These are phyloP conservation scores for Acanthamoeba healyi DNA, from an alignment of 208 protist genomes.

Conservation along the genomic window DNA sequence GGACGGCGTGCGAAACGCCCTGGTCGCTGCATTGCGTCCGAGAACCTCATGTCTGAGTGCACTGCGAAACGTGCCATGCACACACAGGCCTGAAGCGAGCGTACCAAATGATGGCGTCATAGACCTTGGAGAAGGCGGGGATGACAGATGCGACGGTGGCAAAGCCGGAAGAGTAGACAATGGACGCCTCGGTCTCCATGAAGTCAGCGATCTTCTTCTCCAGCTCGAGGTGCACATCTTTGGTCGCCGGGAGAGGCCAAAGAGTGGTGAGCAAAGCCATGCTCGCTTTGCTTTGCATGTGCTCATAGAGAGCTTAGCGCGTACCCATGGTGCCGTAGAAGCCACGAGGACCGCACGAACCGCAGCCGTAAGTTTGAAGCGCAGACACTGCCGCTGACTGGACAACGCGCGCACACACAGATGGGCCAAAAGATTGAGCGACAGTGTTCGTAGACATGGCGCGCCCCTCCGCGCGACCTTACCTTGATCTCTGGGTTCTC, in stretches of 20 bases:
- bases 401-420: background rate
- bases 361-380: conserved; percentile 96
- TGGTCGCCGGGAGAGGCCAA: too few relatives aligned
- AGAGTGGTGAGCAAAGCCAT: too few relatives aligned
- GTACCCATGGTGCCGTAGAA: conserved; percentile 97
- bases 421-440: background rate
- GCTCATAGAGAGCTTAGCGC: background rate
- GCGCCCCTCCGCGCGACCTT: too few relatives aligned
- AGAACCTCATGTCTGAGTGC: background rate
- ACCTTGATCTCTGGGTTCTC: conserved; percentile 91
- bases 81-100: background rate
- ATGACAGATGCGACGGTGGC: conserved; percentile 96
- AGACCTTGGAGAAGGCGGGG: conserved; percentile 94
- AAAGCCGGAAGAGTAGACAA: conserved; percentile 97
- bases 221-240: conserved; percentile 95
- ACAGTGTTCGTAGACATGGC: too few relatives aligned
- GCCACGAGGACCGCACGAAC: conserved; percentile 97
- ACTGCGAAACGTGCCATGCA: background rate
- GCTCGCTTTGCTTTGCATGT: too few relatives aligned
- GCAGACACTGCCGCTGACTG: conserved; percentile 89
- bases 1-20: conserved; percentile 91
- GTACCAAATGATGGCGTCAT: conserved; percentile 94
- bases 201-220: conserved; percentile 95
- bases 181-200: conserved; percentile 92
- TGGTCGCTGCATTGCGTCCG: conserved; percentile 88